Evolutionary conservation across 208 protist genomes (phyloP), one percentile per base, ranked within the genome.

Genomic region (Zelonia costaricensis): DNA sequence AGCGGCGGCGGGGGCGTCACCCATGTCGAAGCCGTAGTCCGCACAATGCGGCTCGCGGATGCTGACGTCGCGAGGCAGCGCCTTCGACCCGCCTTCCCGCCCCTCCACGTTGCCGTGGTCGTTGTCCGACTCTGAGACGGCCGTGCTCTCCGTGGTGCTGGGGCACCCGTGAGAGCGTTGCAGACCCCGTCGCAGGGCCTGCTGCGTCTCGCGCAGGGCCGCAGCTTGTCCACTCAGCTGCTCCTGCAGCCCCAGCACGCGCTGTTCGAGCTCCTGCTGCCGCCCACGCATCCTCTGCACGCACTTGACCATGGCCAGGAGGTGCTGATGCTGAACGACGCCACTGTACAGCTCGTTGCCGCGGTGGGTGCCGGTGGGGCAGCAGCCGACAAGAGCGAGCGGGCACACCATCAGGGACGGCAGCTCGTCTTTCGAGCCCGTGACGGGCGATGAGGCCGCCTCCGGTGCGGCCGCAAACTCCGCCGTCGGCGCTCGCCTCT

Each of bases 311-410:
- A 82, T 45, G 12, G 47, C 65, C n/a, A 78, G 46, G 22, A 77
- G 42, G 55, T 82, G 71, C 15, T 65, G 45, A 23, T 78, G 71
- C 45, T 72, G 44, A 22, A 33, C 42, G 18, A 43, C 4, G 36
- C 33, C 62, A 9, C 44, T n/a, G 25, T 33, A 20, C 13, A 86
- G n/a, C 12, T 78, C 80, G 8, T 43, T 31, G 7, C 54, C 35
- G 8, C 65, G 73, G 72, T 82, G 80, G 4, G 60, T 63, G 10
- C 80, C 80, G 16, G 72, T 51, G 9, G 70, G 28, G 58, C 80
- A 86, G 44, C 68, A 69, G 20, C 58, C 61, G 18, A 77, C 35
- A 1, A 75, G 46, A 2, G 57, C 67, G 40, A 86, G 71, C 0
- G 75, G 80, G 27, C 75, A 80, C 27, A 72, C 62, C 3, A 81